Evolutionary conservation across 2,329 filamentous ascomycete genomes (phyloP), one percentile per base, ranked within the genome.

Genomic region (Aureobasidium mangrovei): DNA sequence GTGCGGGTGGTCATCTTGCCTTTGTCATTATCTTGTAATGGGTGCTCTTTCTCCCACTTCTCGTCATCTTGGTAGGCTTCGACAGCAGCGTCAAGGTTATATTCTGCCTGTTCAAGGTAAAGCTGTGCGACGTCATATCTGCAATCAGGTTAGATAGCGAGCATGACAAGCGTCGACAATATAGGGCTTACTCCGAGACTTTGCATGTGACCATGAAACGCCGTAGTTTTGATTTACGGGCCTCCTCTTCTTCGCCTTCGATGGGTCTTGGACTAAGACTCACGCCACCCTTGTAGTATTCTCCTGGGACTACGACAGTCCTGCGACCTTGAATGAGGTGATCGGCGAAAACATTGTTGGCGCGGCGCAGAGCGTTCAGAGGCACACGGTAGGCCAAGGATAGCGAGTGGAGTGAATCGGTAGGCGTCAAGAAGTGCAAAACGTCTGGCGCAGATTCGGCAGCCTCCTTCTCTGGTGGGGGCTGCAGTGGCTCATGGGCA

Each of bases 161-260:
- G 9, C n/a, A 18, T 27, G 24, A 45, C 38, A 2, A n/a, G 47
- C 49, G 27, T n/a, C 7, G 38, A 72, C 77, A 70, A 4, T 4
- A 26, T 8, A 10, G 18, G 12, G 10, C 38, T 51, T 83, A 91
- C 74, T 91, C 85, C 27, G 80, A 73, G 29, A 88, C 84, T 66
- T 91, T 91, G 70, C 84, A 88, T 1, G 77, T 76, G 2, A 88
- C 82, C 87, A 91, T 91, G 75, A 85, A 91, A 58, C 85, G 79
- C 40, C 88, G 76, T 33, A 91, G 77, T 64, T 83, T 84, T 18
- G 73, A 76, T 70, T 88, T 91, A 58, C 82, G 77, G 47, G 78
- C 73, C 69, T 87, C 84, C 63, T 89, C 86, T 43, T 86, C 84
- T 64, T 88, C 86, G 45, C 84, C 82, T 53, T 86, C 85, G n/a